Evolutionary conservation across 2,329 filamentous ascomycete species (phyloP).

Genomic region (Aschersonia sp.): DNA sequence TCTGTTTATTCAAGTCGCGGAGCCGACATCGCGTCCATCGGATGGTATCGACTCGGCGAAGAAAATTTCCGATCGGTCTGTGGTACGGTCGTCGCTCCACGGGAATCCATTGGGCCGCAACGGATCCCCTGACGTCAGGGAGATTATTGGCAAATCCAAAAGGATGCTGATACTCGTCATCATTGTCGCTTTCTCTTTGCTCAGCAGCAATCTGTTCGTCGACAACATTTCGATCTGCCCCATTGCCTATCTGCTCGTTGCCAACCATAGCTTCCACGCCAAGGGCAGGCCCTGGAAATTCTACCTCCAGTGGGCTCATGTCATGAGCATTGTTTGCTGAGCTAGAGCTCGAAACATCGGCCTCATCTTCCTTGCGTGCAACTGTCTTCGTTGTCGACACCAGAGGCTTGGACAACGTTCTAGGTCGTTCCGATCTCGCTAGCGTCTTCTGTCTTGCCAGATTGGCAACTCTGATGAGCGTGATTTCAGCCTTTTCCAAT

Average conservation of each 20-base stretch:
- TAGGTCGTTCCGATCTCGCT: neutral
- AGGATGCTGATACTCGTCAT: conserved; percentile 20
- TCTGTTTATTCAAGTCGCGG: conserved; percentile 23
- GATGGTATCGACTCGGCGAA: conserved; percentile 89
- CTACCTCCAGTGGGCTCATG: conserved; percentile 2
- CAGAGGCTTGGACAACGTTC: neutral
- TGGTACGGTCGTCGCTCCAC: conserved; percentile 66
- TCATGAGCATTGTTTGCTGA: neutral
- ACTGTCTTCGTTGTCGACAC: conserved; percentile 1
- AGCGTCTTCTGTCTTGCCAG: conserved; percentile 42
- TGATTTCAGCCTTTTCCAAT: conserved; percentile 76
- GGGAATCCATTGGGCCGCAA: conserved; percentile 63
- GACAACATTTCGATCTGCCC: conserved; percentile 1
- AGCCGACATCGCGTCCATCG: conserved; percentile 59
- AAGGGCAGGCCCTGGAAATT: conserved; percentile 3
- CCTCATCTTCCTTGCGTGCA: conserved; percentile 3
- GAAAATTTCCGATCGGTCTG: conserved; percentile 49
- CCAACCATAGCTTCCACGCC: neutral
- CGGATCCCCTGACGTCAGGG: conserved; percentile 27
- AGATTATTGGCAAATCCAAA: conserved; percentile 19
- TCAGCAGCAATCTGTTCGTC: neutral
- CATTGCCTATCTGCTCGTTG: neutral
- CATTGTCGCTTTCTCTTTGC: conserved; percentile 8
- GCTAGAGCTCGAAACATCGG: conserved; percentile 1
- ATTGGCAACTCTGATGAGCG: conserved; percentile 70